Evolutionary conservation across 2,329 filamentous ascomycete species (phyloP), one percentile per base, ranked within the genome.

Genomic region (Calonectria pauciramosa): DNA sequence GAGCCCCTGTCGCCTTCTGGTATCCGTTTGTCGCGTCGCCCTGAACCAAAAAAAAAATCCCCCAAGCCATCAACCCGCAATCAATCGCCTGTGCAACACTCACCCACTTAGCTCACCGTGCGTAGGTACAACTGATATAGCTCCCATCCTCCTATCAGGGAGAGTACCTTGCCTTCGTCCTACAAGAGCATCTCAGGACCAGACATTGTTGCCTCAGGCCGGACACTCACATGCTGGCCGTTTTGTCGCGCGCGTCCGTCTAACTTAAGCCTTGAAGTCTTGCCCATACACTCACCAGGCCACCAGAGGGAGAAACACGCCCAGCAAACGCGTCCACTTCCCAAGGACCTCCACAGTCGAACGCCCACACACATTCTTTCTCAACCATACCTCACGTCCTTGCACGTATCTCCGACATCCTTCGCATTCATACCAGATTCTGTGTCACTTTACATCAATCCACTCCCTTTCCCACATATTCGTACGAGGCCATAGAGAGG

Each of bases 181-280:
- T n/a, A 8, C 20, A 11, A 47, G 9, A 47, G 8, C 8, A 47
- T 23, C 20, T 9, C 11, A 41, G 14, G 26, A 3, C 16, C 13
- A 59, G n/a, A 23, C n/a, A 32, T 51, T 30, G 66, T 44, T 70
- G 67, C 67, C 71, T 73, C 67, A 73, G 67, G 71, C 71, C 47
- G 44, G 32, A 67, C 51, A 32, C 26, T 59, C 67, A 63, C 60
- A 70, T 68, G 59, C 34, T 60, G 8, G 36, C 23, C 60, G 36
- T 63, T 68, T 64, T 34, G 51, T 63, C 26, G 51, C 67, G 60
- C 67, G 60, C 71, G 59, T 36, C 66, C 54, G 51, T 63, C 51
- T 60, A 70, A 36, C 67, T 34, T 59, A 28, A 69, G 52, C 38
- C 52, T 68, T 63, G 54, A 47, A 69, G 49, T 56, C 66, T 69